A percentile compares a stretch with the other conserved stretches of the same genome.
These are phyloP conservation scores for Aspergillus sp. DNA, from an alignment of 2,329 filamentous ascomycete genomes.

Conservation along the genomic window DNA sequence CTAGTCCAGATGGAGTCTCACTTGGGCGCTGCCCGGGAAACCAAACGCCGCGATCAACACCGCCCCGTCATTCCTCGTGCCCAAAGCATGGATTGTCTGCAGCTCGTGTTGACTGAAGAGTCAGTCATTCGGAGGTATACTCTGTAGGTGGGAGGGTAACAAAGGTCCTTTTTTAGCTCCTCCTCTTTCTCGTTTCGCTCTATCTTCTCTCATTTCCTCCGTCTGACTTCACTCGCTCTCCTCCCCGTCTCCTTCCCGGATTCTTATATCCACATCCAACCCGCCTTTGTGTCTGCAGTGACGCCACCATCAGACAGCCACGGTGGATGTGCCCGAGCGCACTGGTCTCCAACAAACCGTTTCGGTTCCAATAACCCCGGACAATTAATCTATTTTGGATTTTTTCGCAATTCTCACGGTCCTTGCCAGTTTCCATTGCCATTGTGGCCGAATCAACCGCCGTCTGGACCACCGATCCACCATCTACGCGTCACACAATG, in stretches of 20 bases:
- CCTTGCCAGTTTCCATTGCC: neutral
- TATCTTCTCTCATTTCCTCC: too few relatives aligned
- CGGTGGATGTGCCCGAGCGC: neutral
- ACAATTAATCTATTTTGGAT: neutral
- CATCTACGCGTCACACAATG: neutral
- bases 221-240: too few relatives aligned
- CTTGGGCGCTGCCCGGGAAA: constrained; percentile 13
- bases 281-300: neutral
- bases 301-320: neutral
- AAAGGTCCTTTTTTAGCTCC: too few relatives aligned
- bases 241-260: neutral
- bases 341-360: neutral
- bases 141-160: too few relatives aligned
- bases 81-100: neutral
- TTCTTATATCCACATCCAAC: neutral
- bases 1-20: neutral
- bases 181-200: too few relatives aligned
- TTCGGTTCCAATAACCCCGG: neutral
- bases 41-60: constrained; percentile 6
- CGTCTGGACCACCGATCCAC: neutral
- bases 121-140: too few relatives aligned
- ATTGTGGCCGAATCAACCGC: neutral
- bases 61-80: neutral
- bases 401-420: neutral
- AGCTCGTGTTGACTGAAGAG: neutral